Conservation (phyloP, 1,139 yeast genomes). For the Candida sanyaensis region DNA sequence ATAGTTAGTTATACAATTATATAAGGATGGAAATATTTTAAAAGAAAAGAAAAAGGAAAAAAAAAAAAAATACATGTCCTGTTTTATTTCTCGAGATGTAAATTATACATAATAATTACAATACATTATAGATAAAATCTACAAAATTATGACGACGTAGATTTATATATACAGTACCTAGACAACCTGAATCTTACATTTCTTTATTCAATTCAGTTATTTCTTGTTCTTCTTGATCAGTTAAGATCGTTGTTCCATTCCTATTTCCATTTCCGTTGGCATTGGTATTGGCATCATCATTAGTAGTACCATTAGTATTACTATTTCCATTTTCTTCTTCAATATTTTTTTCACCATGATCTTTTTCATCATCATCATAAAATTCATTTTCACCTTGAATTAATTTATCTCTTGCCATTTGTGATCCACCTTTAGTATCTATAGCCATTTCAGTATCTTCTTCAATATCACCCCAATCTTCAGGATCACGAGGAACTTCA, state of each 20-base stretch:
- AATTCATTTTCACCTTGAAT: constrained; percentile 69
- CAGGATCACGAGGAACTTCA: constrained; percentile 81
- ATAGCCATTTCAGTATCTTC: constrained; percentile 74
- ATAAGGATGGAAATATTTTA: no score
- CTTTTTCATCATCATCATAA: constrained; percentile 63
- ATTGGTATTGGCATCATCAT: neutral
- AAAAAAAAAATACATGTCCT: no score
- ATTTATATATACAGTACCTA: neutral
- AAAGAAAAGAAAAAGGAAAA: no score
- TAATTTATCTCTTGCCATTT: constrained; percentile 74
- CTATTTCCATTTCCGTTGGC: neutral
- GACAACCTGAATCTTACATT: neutral
- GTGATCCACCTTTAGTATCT: constrained; percentile 92
- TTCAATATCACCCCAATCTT: constrained; percentile 77
- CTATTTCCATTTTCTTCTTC: constrained; percentile 7
- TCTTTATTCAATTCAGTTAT: constrained; percentile 35
- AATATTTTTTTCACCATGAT: constrained; percentile 42
- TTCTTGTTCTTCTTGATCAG: constrained; percentile 41
- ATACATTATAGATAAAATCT: no score
- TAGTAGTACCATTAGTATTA: no score
- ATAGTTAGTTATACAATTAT: no score
- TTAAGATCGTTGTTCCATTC: constrained; percentile 17
- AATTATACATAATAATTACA: no score
- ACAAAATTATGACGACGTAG: no score
- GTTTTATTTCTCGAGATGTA: no score